Conservation (phyloP, 495 filamentous ascomycete genomes). For the Aspergillus biplanus region DNA sequence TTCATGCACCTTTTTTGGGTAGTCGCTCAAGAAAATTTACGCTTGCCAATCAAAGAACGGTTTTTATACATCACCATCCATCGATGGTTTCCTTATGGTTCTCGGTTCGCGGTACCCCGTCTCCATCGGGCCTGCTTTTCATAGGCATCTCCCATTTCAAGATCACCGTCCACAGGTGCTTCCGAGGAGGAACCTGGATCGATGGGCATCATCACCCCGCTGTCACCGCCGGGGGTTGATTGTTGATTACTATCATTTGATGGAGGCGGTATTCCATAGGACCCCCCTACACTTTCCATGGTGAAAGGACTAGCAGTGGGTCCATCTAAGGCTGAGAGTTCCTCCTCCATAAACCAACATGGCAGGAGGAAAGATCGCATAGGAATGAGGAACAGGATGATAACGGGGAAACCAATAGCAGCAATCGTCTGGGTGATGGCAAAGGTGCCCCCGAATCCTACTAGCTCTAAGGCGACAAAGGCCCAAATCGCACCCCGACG, state of each 20-base stretch:
- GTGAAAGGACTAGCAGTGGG: conserved; percentile 84
- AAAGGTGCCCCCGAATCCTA: conserved; percentile 85
- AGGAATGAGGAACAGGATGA: conserved; percentile 83
- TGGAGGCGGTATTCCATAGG: conserved; percentile 51
- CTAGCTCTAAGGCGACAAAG: conserved; percentile 76
- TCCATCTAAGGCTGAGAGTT: conserved; percentile 73
- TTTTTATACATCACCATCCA: neutral
- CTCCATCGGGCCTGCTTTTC: conserved; percentile 34
- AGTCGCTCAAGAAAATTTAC: conserved; percentile 13
- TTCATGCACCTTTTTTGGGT: neutral
- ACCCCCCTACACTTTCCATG: conserved; percentile 82
- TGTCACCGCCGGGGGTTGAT: conserved; percentile 9
- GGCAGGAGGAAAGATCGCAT: conserved; percentile 75
- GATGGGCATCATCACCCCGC: conserved; percentile 25
- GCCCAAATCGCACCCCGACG: conserved; percentile 69
- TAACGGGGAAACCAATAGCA: conserved; percentile 89
- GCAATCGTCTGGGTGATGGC: conserved; percentile 96
- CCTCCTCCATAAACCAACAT: conserved; percentile 64
- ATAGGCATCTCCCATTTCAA: conserved; percentile 46
- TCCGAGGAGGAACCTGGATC: conserved; percentile 27
- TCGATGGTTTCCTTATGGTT: too few species aligned
- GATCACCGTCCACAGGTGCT: conserved; percentile 39
- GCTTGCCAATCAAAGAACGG: conserved; percentile 2
- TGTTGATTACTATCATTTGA: conserved; percentile 23
- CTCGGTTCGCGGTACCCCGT: conserved; percentile 35